Conservation (phyloP, 192 early-diverging fungal genomes). For the Linnemannia exigua region DNA sequence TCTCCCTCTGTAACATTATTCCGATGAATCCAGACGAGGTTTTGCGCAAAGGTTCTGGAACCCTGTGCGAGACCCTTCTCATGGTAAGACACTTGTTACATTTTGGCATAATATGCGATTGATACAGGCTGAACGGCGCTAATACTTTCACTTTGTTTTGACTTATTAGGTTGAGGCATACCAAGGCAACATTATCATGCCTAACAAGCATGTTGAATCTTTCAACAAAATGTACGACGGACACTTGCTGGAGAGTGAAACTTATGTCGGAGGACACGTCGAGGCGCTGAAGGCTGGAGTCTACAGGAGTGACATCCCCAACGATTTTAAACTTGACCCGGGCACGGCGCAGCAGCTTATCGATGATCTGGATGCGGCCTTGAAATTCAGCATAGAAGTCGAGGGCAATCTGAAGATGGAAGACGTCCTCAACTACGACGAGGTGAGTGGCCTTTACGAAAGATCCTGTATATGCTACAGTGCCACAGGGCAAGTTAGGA, state of each 20-base stretch:
- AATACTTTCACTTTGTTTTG: background rate
- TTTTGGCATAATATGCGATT: too few species aligned
- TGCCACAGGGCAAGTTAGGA: background rate
- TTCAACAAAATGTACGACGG: constrained; percentile 87
- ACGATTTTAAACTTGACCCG: constrained; percentile 84
- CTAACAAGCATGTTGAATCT: constrained; percentile 94
- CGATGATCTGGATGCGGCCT: constrained; percentile 90
- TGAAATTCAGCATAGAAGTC: constrained; percentile 89
- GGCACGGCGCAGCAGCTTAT: constrained; percentile 88
- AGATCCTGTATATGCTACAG: background rate
- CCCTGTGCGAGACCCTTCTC: constrained; percentile 94
- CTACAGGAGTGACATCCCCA: constrained; percentile 93
- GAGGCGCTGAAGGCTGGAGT: constrained; percentile 99
- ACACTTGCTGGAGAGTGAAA: constrained; percentile 92
- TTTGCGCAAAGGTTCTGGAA: constrained; percentile 95
- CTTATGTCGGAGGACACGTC: constrained; percentile 99
- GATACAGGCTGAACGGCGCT: too few species aligned
- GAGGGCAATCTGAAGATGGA: constrained; percentile 82
- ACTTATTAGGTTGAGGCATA: constrained; percentile 83
- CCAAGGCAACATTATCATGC: constrained; percentile 92
- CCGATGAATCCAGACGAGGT: constrained; percentile 98
- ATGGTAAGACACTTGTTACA: constrained; percentile 76
- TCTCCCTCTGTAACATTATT: constrained; percentile 99
- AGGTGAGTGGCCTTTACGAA: constrained; percentile 65
- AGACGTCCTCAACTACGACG: constrained; percentile 91